A percentile compares a stretch with the other conserved stretches of the same genome.
These are phyloP conservation scores for Parafenestella ontariensis DNA, from an alignment of 2,329 filamentous ascomycete genomes.

Conservation along the genomic window DNA sequence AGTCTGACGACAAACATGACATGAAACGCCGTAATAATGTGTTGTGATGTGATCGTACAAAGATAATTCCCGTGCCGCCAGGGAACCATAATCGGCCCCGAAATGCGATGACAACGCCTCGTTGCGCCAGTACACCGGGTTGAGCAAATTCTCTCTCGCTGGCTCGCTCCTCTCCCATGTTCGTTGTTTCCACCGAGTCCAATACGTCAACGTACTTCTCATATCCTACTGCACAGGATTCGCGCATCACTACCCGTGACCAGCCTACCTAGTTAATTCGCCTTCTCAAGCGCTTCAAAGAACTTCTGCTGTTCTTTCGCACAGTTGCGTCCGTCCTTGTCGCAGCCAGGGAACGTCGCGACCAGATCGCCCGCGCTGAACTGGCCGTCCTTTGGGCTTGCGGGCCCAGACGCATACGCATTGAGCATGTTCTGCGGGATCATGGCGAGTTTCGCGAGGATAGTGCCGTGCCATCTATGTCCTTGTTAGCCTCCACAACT, in stretches of 20 bases:
- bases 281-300: constrained; percentile 44
- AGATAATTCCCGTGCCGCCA: background rate
- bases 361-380: constrained; percentile 88
- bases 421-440: constrained; percentile 88
- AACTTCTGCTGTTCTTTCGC: constrained; percentile 71
- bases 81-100: background rate
- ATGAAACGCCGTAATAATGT: background rate
- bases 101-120: background rate
- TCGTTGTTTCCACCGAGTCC: background rate
- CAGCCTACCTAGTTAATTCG: constrained; percentile 11
- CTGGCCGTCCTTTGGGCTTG: constrained; percentile 54
- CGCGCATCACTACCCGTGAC: background rate
- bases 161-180: background rate
- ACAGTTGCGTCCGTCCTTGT: constrained; percentile 67
- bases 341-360: constrained; percentile 78
- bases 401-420: constrained; percentile 67
- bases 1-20: background rate
- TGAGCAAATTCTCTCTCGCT: background rate
- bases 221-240: background rate
- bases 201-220: background rate
- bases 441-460: constrained; percentile 86
- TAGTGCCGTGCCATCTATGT: constrained; percentile 95
- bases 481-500: constrained; percentile 44
- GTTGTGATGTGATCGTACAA: background rate
- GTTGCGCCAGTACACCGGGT: background rate